Base-by-base conservation (phyloP, 2,329 filamentous ascomycete genomes). In the Elsinoe perseae region DNA sequence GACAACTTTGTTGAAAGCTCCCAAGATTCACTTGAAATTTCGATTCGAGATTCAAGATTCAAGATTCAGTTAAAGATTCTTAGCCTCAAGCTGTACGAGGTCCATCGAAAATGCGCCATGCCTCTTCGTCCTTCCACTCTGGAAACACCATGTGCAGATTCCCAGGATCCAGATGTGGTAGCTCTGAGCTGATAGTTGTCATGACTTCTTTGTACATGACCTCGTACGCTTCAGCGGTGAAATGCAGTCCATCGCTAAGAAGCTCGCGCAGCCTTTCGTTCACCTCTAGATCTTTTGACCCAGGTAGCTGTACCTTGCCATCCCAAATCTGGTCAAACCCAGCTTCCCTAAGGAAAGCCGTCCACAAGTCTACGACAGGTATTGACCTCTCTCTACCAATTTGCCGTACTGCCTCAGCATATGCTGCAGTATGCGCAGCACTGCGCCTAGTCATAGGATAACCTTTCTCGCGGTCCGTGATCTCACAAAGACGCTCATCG, bases 321-420 rank as follows among this genome's bases (percentile, higher is more conserved):
- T 74, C 77, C 48, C 48, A 52, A 2, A 28, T 10, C 62, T 72
- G 70, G 14, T 74, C 67, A 72, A 80, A 84, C 1, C 77, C 77
- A 2, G 77, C 74, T 44, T 80, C 77, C 56, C 81, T 76, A 83
- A 95, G 88, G 64, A 96, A 79, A 0, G 82, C 82, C 59, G 81
- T 79, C 82, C 88, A 95, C 1, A 97, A 77, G 70, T 97, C 89
- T 20, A 95, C 73, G 1, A 92, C 79, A 0, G 82, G 77, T 2
- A 92, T 64, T 5, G 72, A 69, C 40, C 77, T 71, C 56, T 76
- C 76, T 48, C 70, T 75, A 1, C 79, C 86, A 0, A 87, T 74
- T 53, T 85, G 77, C 58, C 83, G 78, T 10, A 82, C 80, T 6
- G 86, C 88, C 59, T 80, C 74, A 1, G 82, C 83, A 65, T 79